These are phyloP conservation scores for Apiotrichum veenhuisii DNA, from an alignment of 1,284 basidiomycete species.

Conservation along the genomic window DNA sequence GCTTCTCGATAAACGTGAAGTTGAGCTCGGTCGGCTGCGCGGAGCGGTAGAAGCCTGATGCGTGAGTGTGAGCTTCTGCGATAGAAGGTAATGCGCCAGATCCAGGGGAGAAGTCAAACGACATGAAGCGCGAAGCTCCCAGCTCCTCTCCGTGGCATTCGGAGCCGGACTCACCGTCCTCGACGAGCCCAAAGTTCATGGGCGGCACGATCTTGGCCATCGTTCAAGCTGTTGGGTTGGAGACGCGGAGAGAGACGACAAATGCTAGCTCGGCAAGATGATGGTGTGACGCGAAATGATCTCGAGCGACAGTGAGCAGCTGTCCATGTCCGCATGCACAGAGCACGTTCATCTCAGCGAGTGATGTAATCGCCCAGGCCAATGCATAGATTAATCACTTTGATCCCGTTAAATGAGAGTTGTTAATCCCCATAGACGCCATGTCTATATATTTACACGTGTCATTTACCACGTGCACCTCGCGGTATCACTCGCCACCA, in stretches of 20 bases:
- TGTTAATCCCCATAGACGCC: too few relatives aligned
- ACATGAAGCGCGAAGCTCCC: too few relatives aligned
- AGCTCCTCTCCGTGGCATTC: too few relatives aligned
- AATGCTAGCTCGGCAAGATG: too few relatives aligned
- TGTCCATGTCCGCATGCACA: too few relatives aligned
- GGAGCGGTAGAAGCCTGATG: slow-evolving; percentile 52
- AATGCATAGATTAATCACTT: background rate
- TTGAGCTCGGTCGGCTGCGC: slow-evolving; percentile 56
- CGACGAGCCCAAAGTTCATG: slow-evolving; percentile 55
- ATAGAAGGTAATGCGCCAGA: too few relatives aligned
- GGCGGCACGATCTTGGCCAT: slow-evolving; percentile 53
- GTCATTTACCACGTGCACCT: background rate
- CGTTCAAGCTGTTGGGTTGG: background rate
- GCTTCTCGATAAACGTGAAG: slow-evolving; percentile 55
- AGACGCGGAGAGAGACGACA: background rate
- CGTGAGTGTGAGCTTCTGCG: slow-evolving; percentile 3
- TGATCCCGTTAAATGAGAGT: background rate
- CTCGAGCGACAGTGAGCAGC: too few relatives aligned
- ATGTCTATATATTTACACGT: background rate
- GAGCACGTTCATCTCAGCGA: background rate
- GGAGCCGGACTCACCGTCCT: slow-evolving; percentile 49
- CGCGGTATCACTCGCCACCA: background rate
- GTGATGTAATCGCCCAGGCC: background rate
- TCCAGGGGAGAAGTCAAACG: too few relatives aligned
- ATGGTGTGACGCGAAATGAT: too few relatives aligned